Conservation (phyloP, 805 yeast genomes). For the Priceomyces haplophilus region DNA sequence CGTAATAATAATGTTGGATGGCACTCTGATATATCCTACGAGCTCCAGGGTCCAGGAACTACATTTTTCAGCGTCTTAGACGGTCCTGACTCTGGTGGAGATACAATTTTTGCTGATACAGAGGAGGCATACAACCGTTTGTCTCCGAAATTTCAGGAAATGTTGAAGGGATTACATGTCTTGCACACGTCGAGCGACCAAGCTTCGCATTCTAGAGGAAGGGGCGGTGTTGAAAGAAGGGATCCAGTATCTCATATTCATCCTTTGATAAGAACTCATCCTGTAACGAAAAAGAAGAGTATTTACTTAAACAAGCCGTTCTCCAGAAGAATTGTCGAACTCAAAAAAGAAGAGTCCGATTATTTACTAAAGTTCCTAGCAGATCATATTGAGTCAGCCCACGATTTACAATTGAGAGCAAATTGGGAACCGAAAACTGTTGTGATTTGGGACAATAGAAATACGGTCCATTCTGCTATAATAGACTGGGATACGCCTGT, state of each 20-base stretch:
- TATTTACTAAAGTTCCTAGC: slow-evolving; percentile 55
- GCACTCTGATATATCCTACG: slow-evolving; percentile 78
- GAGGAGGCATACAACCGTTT: slow-evolving; percentile 69
- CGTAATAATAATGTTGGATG: slow-evolving; percentile 45
- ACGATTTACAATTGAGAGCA: slow-evolving; percentile 67
- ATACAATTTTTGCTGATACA: slow-evolving; percentile 72
- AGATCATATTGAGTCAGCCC: slow-evolving; percentile 48
- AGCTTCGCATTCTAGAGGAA: slow-evolving; percentile 51
- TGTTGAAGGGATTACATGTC: slow-evolving; percentile 60
- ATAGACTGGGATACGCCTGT: slow-evolving; percentile 69
- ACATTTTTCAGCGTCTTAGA: slow-evolving; percentile 67
- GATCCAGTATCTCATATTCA: slow-evolving; percentile 60
- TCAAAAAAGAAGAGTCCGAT: slow-evolving; percentile 70
- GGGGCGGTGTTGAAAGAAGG: slow-evolving; percentile 67
- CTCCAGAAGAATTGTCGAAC: slow-evolving; percentile 64
- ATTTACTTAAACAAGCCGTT: slow-evolving; percentile 59
- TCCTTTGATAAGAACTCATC: slow-evolving; percentile 71
- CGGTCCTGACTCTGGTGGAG: slow-evolving; percentile 64
- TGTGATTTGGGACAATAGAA: slow-evolving; percentile 77
- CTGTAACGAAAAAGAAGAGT: slow-evolving; percentile 63
- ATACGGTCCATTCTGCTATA: slow-evolving; percentile 64
- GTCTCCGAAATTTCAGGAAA: slow-evolving; percentile 60
- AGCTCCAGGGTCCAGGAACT: slow-evolving; percentile 67
- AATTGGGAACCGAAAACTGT: slow-evolving; percentile 69
- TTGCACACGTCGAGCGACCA: slow-evolving; percentile 71